phyloP scores from a whole-genome alignment of 257 asterid genomes.

The Primulina eburnea region DNA sequence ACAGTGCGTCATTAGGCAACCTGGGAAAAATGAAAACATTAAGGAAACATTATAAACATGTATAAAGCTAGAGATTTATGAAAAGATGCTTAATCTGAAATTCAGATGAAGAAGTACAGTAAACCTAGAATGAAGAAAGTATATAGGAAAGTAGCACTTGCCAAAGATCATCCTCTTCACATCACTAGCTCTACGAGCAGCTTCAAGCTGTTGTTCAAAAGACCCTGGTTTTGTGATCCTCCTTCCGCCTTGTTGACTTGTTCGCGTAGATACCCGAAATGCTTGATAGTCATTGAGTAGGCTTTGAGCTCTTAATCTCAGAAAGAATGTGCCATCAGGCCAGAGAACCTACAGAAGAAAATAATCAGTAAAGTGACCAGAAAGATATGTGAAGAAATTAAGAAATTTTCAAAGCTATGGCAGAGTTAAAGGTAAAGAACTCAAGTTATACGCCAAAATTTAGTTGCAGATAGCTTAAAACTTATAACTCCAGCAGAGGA shows the following conservation, averaged over 20 bases:
- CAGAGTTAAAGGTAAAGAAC: constrained; percentile 19
- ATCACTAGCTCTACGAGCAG: constrained; percentile 89
- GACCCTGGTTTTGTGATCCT: constrained; percentile 57
- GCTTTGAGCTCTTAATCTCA: constrained; percentile 42
- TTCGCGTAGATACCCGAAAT: constrained; percentile 36
- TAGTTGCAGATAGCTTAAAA: constrained; percentile 8
- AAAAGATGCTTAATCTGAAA: constrained; percentile 3
- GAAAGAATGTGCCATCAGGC: constrained; percentile 90
- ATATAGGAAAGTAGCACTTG: constrained; percentile 41
- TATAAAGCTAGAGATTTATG: background rate
- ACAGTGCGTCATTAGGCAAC: background rate
- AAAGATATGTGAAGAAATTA: background rate
- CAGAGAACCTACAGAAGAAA: constrained; percentile 65
- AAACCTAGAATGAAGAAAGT: constrained; percentile 20
- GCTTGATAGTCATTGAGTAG: constrained; percentile 40
- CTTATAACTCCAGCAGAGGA: background rate
- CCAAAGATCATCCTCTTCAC: constrained; percentile 84
- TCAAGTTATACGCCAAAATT: constrained; percentile 15
- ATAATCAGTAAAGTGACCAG: constrained; percentile 15
- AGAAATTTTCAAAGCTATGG: background rate
- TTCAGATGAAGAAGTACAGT: background rate
- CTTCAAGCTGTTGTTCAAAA: constrained; percentile 96
- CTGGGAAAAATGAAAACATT: constrained; percentile 13
- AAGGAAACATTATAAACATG: constrained; percentile 5
- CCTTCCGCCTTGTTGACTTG: constrained; percentile 40